Conservation (phyloP, 1,284 basidiomycete genomes). For the Mycena citricolor region DNA sequence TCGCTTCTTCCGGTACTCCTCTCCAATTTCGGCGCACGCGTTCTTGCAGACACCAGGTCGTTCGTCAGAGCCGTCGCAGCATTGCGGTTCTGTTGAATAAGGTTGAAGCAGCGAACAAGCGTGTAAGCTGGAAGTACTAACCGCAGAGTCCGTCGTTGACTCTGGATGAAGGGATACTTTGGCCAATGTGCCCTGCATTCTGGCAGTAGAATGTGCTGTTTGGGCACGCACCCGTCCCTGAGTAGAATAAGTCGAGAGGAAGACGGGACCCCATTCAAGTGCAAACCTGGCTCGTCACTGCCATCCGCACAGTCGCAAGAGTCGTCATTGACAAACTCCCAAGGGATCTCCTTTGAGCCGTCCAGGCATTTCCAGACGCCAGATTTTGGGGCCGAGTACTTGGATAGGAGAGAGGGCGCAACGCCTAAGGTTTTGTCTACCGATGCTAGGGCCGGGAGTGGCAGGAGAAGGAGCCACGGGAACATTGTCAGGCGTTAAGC, state of each 20-base stretch:
- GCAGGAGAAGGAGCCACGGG: slow-evolving; percentile 43
- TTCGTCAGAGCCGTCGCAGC: slow-evolving; percentile 99
- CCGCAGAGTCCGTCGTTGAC: slow-evolving; percentile 97
- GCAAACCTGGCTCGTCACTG: slow-evolving; percentile 85
- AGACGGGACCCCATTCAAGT: background rate
- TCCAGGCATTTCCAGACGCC: slow-evolving; percentile 75
- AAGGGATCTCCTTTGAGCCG: slow-evolving; percentile 69
- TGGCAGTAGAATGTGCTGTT: slow-evolving; percentile 81
- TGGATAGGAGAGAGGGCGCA: slow-evolving; percentile 42
- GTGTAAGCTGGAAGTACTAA: slow-evolving; percentile 39
- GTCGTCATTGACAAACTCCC: slow-evolving; percentile 87
- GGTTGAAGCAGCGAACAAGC: slow-evolving; percentile 10
- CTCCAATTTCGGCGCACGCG: slow-evolving; percentile 76
- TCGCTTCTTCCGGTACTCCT: slow-evolving; percentile 61
- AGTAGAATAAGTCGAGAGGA: slow-evolving; percentile 10
- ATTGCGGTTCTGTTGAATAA: slow-evolving; percentile 70
- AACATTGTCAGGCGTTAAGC: slow-evolving; percentile 43
- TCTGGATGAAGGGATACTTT: slow-evolving; percentile 74
- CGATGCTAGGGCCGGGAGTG: slow-evolving; percentile 37
- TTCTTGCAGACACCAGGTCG: slow-evolving; percentile 77
- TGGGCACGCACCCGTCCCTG: slow-evolving; percentile 87
- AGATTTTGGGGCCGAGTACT: slow-evolving; percentile 44
- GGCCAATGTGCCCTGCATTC: slow-evolving; percentile 88
- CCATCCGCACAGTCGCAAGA: slow-evolving; percentile 94
- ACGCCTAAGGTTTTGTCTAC: slow-evolving; percentile 52